A percentile compares a stretch with the other conserved stretches of the same genome.
phyloP scores from a whole-genome alignment of 1,284 basidiomycete genomes.

The Volvariella surrecta region DNA sequence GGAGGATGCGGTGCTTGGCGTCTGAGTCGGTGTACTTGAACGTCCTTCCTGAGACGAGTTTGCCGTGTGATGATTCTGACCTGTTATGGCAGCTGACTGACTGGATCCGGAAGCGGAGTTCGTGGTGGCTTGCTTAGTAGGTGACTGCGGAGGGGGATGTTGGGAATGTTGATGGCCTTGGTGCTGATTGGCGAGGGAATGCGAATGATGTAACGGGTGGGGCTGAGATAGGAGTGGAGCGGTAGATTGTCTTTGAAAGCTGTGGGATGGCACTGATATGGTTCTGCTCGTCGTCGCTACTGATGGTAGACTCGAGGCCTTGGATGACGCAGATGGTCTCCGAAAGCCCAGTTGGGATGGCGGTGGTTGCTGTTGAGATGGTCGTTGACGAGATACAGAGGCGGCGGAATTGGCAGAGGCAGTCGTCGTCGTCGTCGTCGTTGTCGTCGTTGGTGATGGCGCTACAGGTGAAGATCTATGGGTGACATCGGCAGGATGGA shows the following conservation, averaged over 20 bases:
- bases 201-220: not conserved
- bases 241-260: not conserved
- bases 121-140: not conserved
- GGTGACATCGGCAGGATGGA: conserved; percentile 19
- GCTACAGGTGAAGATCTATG: conserved; percentile 12
- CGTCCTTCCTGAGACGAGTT: not conserved
- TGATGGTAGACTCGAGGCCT: too few relatives aligned
- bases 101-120: conserved; percentile 3
- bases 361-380: conserved; percentile 1
- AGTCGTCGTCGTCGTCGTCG: not conserved
- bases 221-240: conserved; percentile 8
- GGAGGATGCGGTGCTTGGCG: conserved; percentile 4
- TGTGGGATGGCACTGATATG: too few relatives aligned
- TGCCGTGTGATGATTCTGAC: conserved; percentile 1
- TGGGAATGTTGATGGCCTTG: conserved; percentile 11
- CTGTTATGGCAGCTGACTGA: not conserved
- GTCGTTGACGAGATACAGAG: conserved; percentile 4
- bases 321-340: too few relatives aligned
- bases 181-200: conserved; percentile 6
- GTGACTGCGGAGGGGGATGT: conserved; percentile 10
- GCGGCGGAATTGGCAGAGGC: not conserved
- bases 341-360: not conserved
- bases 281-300: too few relatives aligned
- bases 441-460: conserved; percentile 7
- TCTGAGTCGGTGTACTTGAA: not conserved